Evolutionary conservation across 192 early-diverging fungal genomes (phyloP), one percentile per base, ranked within the genome.

Genomic region (Kappamyces sp.): DNA sequence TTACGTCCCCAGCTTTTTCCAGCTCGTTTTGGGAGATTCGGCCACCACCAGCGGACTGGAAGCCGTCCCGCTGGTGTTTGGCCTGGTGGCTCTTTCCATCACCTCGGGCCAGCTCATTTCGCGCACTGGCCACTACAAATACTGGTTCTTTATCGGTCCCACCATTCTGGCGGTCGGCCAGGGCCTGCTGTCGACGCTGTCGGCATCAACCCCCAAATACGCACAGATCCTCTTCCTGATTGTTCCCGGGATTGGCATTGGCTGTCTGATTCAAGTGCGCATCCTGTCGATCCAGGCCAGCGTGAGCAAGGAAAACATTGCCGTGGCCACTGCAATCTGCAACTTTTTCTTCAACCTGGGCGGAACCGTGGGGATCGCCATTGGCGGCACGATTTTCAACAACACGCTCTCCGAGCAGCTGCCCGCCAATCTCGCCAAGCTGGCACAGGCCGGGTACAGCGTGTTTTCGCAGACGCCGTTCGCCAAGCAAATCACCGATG

Each of bases 1-100:
- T 65, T 94, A 91, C 66, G 60, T 87, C n/a, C 84, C 88, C 31
- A 62, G 84, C 40, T 93, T 86, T 68, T 91, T 93, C 66, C 84
- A 91, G 66, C 74, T 95, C 45, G 87, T 92, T 15, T 73, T 83
- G 47, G 85, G 79, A 36, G 80, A 85, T 35, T 59, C 69, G 12
- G 86, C 93, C 0, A 91, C 87, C 1, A 64, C 73, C 4, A 82
- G 89, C 2, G 93, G 93, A 41, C 52, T 91, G 11, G 73, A 85
- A 42, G 64, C 83, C 45, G 66, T 95, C 48, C 88, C 90, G 0
- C 81, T 87, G 46, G 79, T 91, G 8, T 49, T 85, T 5, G 85
- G 87, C 22, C 73, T 85, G n/a, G 84, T 91, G 32, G 22, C 90
- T 7, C 61, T 84, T 9, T 83, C 81, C 35, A 82, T 95, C 49